Evolutionary conservation across 1,139 yeast genomes (phyloP).

Genomic region (Scheffersomyces quercinus): DNA sequence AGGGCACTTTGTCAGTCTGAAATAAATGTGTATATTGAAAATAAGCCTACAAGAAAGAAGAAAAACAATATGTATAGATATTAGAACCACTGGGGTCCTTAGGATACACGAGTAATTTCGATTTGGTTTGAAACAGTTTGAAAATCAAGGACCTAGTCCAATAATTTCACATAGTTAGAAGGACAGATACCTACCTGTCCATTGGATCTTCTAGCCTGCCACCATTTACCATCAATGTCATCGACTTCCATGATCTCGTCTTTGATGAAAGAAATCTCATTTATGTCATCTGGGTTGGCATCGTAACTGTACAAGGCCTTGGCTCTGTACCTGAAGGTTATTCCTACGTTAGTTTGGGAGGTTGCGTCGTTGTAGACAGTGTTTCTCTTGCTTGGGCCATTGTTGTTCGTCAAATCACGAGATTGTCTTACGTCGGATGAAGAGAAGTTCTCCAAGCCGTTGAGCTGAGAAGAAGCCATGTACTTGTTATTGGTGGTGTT

Average conservation of each 20-base stretch:
- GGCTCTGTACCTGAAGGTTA: conserved; percentile 80
- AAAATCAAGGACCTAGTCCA: conserved; percentile 27
- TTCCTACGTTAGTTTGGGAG: conserved; percentile 15
- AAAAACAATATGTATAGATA: no score
- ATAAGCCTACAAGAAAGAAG: no score
- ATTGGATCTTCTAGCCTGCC: conserved; percentile 89
- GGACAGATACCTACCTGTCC: conserved; percentile 98
- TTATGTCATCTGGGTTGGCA: conserved; percentile 93
- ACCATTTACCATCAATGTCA: conserved; percentile 96
- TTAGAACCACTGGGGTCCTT: not conserved
- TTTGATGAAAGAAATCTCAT: conserved; percentile 86
- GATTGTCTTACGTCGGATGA: conserved; percentile 37
- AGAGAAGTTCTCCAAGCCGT: conserved; percentile 59
- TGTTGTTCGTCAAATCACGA: conserved; percentile 34
- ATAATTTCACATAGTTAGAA: conserved; percentile 82
- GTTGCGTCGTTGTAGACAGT: conserved; percentile 8
- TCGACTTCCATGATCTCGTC: conserved; percentile 90
- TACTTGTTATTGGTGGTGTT: conserved; percentile 38
- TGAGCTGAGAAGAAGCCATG: conserved; percentile 56
- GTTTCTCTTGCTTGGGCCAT: conserved; percentile 2
- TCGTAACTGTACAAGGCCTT: conserved; percentile 82
- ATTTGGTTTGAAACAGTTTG: not conserved
- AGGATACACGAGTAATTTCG: not conserved
- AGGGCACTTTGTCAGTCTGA: no score
- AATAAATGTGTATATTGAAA: no score